Percentiles rank a stretch among this genome's conserved stretches.
Conservation (phyloP, 2,329 filamentous ascomycete genomes). For the Peltaster fructicola region DNA sequence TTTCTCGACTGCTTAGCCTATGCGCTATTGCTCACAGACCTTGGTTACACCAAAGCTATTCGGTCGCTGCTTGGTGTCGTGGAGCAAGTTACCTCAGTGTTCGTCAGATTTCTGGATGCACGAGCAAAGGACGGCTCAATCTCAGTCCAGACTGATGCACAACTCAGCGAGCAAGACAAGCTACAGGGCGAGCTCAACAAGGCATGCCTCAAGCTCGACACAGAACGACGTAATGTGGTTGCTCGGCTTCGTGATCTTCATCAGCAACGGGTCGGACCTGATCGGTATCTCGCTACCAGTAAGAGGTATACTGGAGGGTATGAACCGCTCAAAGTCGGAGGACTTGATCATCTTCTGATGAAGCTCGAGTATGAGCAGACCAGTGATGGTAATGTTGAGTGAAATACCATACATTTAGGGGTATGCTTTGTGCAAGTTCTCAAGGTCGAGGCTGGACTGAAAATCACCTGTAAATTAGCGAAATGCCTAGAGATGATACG, state of each 20-base stretch:
- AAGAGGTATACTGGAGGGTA: constrained; percentile 28
- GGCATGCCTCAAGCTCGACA: constrained; percentile 47
- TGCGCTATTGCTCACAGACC: constrained; percentile 47
- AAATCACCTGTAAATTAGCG: no score
- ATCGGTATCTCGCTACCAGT: constrained; percentile 10
- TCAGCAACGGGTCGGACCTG: constrained; percentile 23
- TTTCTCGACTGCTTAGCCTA: constrained; percentile 55
- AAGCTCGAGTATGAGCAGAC: constrained; percentile 53
- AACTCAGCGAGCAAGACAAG: constrained; percentile 49
- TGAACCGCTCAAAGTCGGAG: constrained; percentile 54
- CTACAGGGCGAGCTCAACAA: constrained; percentile 47
- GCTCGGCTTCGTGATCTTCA: constrained; percentile 44
- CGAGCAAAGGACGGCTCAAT: constrained; percentile 61
- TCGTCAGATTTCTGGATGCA: constrained; percentile 57
- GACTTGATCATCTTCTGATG: constrained; percentile 74
- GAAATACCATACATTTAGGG: no score
- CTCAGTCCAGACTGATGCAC: constrained; percentile 51
- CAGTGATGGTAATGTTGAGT: constrained; percentile 6
- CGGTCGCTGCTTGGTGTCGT: constrained; percentile 52
- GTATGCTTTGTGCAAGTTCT: no score
- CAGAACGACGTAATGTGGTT: constrained; percentile 45
- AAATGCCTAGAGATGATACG: no score
- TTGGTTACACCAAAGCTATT: constrained; percentile 44
- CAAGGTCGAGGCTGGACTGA: no score
- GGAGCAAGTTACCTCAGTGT: constrained; percentile 65